phyloP scores from a whole-genome alignment of 768 basidiomycete species.

The Fomitopsis serialis region DNA sequence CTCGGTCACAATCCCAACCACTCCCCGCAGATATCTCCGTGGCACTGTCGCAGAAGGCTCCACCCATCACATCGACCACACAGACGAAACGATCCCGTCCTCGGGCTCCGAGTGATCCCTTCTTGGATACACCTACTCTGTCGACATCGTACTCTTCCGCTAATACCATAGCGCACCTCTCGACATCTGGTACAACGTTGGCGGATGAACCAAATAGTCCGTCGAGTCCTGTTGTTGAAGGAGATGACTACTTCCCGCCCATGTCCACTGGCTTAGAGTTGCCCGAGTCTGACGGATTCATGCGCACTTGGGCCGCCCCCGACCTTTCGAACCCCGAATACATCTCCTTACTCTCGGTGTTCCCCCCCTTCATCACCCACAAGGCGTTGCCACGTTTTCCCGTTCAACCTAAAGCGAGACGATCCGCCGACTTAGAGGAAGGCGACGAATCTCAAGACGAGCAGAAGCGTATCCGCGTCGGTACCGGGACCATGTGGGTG shows the following conservation, averaged over 20 bases:
- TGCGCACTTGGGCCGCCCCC: conserved; percentile 80
- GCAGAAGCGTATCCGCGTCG: conserved; percentile 57
- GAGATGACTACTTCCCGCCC: conserved; percentile 25
- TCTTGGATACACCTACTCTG: conserved; percentile 62
- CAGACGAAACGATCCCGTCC: conserved; percentile 62
- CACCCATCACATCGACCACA: conserved; percentile 37
- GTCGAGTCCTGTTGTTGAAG: conserved; percentile 30
- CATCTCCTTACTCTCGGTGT: conserved; percentile 59
- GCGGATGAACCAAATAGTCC: conserved; percentile 39
- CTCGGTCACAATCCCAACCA: conserved; percentile 54
- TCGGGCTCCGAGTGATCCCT: conserved; percentile 75
- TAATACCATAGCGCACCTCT: conserved; percentile 26
- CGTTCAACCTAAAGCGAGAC: conserved; percentile 23
- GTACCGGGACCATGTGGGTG: conserved; percentile 84
- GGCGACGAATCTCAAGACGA: conserved; percentile 53
- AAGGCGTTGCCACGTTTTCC: conserved; percentile 72
- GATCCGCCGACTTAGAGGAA: conserved; percentile 61
- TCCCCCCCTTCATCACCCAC: conserved; percentile 73
- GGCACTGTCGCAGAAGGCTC: conserved; percentile 25
- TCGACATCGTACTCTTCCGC: conserved; percentile 55
- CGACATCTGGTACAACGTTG: conserved; percentile 28
- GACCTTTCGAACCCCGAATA: conserved; percentile 75
- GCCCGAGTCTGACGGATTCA: conserved; percentile 38
- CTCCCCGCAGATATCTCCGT: conserved; percentile 29
- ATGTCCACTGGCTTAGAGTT: conserved; percentile 25